Evolutionary conservation across 305 asterid genomes (phyloP).

Genomic region (Fraxinus floribunda): DNA sequence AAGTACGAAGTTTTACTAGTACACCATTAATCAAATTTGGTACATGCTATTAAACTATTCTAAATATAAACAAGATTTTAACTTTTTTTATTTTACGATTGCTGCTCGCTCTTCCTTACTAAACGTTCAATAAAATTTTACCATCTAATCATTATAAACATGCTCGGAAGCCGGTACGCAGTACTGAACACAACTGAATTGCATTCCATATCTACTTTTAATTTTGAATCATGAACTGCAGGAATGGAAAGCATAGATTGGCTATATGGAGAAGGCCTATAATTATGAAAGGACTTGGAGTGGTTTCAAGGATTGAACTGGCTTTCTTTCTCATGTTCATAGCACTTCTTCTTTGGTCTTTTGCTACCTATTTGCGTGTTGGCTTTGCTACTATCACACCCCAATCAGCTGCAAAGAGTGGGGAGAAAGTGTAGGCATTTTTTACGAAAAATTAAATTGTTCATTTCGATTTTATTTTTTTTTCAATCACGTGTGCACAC

Average conservation of each 20-base stretch:
- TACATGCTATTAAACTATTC: neutral
- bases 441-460: too few species aligned
- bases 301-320: conserved; percentile 71
- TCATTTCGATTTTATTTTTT: too few species aligned
- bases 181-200: neutral
- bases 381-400: conserved; percentile 52
- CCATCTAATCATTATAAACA: neutral
- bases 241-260: conserved; percentile 26
- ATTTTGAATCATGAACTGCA: conserved; percentile 20
- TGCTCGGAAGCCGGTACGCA: neutral
- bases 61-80: neutral
- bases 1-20: neutral
- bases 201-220: neutral
- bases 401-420: conserved; percentile 47
- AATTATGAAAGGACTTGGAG: conserved; percentile 68
- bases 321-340: conserved; percentile 70
- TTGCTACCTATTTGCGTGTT: conserved; percentile 42
- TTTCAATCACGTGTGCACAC: neutral
- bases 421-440: conserved; percentile 58
- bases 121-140: neutral
- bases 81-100: neutral
- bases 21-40: neutral
- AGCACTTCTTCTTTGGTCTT: conserved; percentile 70
- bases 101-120: too few species aligned
- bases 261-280: conserved; percentile 66